These are phyloP conservation scores for Cladophialophora yegresii DNA, from an alignment of 2,329 filamentous ascomycete genomes.

Conservation along the genomic window DNA sequence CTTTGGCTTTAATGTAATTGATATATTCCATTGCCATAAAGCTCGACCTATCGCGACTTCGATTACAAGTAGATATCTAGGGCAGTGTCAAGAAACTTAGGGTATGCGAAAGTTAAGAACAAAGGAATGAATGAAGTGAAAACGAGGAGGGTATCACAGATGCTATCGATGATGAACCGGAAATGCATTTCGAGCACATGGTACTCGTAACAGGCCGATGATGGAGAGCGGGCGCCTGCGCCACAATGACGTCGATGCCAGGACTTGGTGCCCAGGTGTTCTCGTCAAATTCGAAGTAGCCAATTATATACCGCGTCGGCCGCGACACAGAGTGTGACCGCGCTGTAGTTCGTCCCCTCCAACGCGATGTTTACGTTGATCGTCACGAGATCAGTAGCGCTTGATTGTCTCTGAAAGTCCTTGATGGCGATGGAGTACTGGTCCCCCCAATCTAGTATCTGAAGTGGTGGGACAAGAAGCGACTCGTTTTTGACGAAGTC, in stretches of 20 bases:
- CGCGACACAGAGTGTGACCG: not conserved
- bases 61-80: not conserved
- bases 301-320: not conserved
- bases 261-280: slow-evolving; percentile 5
- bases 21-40: slow-evolving; percentile 46
- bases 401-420: not conserved
- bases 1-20: slow-evolving; percentile 46
- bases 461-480: not conserved
- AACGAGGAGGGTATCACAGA: not conserved
- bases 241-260: slow-evolving; percentile 23
- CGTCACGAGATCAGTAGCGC: not conserved
- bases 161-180: slow-evolving; percentile 4
- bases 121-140: not conserved
- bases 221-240: slow-evolving; percentile 10
- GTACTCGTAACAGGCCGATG: slow-evolving; percentile 4
- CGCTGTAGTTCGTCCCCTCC: not conserved
- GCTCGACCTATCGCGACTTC: not conserved
- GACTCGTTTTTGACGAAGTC: not conserved
- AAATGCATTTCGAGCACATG: slow-evolving; percentile 4
- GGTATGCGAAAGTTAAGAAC: not conserved
- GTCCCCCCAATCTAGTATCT: not conserved
- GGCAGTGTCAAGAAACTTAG: not conserved
- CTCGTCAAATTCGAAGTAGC: not conserved
- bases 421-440: not conserved
- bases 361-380: not conserved